Conservation (phyloP, 768 basidiomycete genomes). For the Mycena amicta region DNA sequence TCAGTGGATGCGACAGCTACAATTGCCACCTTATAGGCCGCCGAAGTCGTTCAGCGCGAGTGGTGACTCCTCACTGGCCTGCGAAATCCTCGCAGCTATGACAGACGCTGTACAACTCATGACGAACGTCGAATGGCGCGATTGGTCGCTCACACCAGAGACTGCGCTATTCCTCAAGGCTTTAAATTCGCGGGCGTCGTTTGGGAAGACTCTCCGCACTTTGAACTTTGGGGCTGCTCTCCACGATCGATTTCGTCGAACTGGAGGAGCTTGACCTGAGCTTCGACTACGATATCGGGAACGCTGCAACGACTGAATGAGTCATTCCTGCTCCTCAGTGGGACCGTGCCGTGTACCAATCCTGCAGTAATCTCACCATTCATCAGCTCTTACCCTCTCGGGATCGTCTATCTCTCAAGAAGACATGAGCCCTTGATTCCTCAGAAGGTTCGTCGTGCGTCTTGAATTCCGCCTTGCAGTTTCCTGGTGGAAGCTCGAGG, state of each 20-base stretch:
- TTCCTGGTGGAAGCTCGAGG: too few relatives aligned
- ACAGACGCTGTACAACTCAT: not conserved
- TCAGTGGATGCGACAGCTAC: not conserved
- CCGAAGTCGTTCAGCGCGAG: not conserved
- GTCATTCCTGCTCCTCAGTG: too few relatives aligned
- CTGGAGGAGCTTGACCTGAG: not conserved
- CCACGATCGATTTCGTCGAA: not conserved
- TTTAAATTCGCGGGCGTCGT: not conserved
- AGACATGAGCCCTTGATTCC: too few relatives aligned
- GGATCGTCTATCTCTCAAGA: too few relatives aligned
- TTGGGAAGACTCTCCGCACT: not conserved
- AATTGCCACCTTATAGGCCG: not conserved
- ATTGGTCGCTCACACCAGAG: not conserved
- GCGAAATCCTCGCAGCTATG: not conserved
- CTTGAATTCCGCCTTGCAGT: too few relatives aligned
- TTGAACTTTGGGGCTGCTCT: not conserved
- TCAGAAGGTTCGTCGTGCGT: too few relatives aligned
- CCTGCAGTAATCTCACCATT: too few relatives aligned
- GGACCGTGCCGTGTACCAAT: too few relatives aligned
- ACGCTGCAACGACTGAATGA: too few relatives aligned
- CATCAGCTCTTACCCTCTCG: too few relatives aligned
- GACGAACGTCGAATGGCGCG: not conserved
- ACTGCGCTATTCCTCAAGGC: not conserved
- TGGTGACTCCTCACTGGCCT: not conserved
- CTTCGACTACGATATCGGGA: not conserved